Base-by-base conservation (phyloP, 208 protist species). In the Angomonas ambiguus region DNA sequence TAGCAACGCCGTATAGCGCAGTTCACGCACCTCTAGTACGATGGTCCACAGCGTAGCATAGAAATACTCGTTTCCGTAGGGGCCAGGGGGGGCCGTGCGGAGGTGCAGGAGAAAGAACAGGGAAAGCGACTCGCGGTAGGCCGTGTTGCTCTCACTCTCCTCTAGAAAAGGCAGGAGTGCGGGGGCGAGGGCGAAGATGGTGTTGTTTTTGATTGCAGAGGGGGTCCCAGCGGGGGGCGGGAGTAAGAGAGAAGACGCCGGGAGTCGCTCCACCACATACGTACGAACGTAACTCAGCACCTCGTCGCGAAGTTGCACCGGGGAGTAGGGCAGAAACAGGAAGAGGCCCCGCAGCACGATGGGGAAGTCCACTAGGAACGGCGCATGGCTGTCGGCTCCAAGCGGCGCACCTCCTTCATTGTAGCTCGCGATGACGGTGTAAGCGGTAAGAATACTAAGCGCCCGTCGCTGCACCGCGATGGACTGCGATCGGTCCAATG, bases 391-490 rank as follows among this genome's bases (percentile, higher is more conserved):
- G 6, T n/a, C 53, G 4, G 25, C 53, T 4, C 2, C 4, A 13
- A 28, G 10, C 27, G 53, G 10, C 3, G 2, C 24, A 28, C 2
- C 11, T 18, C 53, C 53, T 18, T 13, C 25, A 28, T 13, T 70
- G 10, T 42, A 25, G 49, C 69, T 68, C 25, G 59, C 72, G 27
- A 62, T 67, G 25, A 53, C 57, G 13, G 67, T 28, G 33, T 76
- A 77, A 49, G 28, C 62, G 58, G 78, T 69, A 38, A 85, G 34
- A 57, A 74, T 74, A 71, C 89, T 83, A 11, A 92, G 56, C 22
- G 82, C 81, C 71, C 87, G 85, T 18, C 86, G 82, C 62, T 92
- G 86, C 66, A 92, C 82, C 0, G 83, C 86, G 28, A 86, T 71
- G 2, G 82, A 80, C 30, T 72, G 72, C 48, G 79, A 72, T 16